phyloP scores from a whole-genome alignment of 225 moss, liverwort and hornwort genomes.

The Antitrichia curtipendula region DNA sequence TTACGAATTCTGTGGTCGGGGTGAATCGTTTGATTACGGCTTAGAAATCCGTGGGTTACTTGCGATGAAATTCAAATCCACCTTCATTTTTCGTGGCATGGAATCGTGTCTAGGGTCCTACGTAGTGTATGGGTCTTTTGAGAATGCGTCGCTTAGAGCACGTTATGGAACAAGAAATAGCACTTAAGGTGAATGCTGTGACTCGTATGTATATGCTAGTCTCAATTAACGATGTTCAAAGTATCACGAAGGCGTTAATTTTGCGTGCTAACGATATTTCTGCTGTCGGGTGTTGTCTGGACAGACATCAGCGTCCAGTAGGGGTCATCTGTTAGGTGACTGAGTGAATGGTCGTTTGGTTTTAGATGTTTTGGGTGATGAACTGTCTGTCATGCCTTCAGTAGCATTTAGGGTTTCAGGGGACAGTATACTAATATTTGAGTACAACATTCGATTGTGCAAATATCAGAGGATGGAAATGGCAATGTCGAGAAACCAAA shows the following conservation, averaged over 20 bases:
- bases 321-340: not conserved
- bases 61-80: not conserved
- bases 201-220: not conserved
- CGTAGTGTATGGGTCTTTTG: not conserved
- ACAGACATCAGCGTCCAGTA: not conserved
- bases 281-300: not conserved
- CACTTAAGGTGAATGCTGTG: not conserved
- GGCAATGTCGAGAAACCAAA: not conserved
- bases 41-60: not conserved
- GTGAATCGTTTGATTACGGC: not conserved
- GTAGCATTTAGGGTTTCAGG: not conserved
- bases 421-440: not conserved
- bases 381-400: not conserved
- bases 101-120: not conserved
- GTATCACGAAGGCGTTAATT: not conserved
- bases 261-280: not conserved
- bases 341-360: not conserved
- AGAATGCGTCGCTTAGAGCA: not conserved
- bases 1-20: not conserved
- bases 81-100: not conserved
- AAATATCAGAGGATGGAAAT: slow-evolving; percentile 10
- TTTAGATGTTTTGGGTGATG: not conserved
- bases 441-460: not conserved
- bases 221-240: not conserved
- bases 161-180: not conserved